These are phyloP conservation scores for Papiliotrema fonsecae DNA, from an alignment of 1,284 basidiomycete genomes.

Conservation along the genomic window DNA sequence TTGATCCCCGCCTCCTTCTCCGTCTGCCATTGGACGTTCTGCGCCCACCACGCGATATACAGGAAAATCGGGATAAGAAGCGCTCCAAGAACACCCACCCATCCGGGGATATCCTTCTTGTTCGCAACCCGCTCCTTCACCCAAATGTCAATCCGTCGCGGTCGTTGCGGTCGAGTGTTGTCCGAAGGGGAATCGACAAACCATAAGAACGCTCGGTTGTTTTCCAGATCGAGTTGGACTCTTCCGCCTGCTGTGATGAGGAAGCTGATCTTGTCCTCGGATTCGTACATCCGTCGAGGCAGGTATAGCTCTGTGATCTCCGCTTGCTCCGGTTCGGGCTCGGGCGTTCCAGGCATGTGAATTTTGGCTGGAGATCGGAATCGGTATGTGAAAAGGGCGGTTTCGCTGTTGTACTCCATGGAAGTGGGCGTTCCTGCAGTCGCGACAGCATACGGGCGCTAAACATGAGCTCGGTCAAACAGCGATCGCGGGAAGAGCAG, in stretches of 20 bases:
- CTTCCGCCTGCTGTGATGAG: conserved; percentile 23
- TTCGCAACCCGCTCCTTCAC: conserved; percentile 10
- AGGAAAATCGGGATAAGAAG: background rate
- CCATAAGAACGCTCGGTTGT: conserved; percentile 37
- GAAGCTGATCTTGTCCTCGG: conserved; percentile 13
- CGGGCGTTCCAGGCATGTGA: conserved; percentile 1
- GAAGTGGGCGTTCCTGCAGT: conserved; percentile 41
- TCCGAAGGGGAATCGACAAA: conserved; percentile 24
- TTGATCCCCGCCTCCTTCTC: conserved; percentile 10
- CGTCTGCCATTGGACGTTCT: conserved; percentile 20
- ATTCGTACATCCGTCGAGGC: conserved; percentile 48
- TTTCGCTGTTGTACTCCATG: conserved; percentile 25
- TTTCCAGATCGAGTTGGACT: conserved; percentile 26
- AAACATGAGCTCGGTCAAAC: background rate
- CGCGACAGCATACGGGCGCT: conserved; percentile 47
- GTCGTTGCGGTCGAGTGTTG: conserved; percentile 1
- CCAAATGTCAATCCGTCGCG: conserved; percentile 36
- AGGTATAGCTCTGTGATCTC: conserved; percentile 75
- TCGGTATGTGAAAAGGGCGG: conserved; percentile 26
- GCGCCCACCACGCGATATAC: conserved; percentile 11
- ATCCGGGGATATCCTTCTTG: background rate
- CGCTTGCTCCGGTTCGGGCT: conserved; percentile 49
- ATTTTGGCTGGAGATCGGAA: conserved; percentile 19
- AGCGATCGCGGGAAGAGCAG: background rate
- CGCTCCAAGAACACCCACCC: background rate